A percentile compares a stretch with the other conserved stretches of the same genome.
These are phyloP conservation scores for Mercurialis annua DNA, from an alignment of 345 rosid species.

Conservation along the genomic window DNA sequence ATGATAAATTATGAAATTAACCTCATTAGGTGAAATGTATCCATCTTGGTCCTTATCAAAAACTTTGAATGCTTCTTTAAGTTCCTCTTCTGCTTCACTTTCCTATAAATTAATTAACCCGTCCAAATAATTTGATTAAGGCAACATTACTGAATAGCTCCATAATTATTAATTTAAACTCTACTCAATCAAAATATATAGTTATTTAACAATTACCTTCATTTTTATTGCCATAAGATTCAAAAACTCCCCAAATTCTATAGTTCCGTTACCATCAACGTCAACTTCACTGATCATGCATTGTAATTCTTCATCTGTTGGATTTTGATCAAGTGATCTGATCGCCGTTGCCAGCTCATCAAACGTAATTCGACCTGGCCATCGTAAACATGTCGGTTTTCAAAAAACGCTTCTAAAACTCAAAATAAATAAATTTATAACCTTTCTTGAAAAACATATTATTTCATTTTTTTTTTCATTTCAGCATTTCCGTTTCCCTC, in stretches of 20 bases:
- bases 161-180: no score
- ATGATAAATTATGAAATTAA: no score
- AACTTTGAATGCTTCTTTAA: conserved; percentile 22
- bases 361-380: conserved; percentile 56
- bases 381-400: background rate
- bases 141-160: no score
- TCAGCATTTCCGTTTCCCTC: no score
- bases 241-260: conserved; percentile 66
- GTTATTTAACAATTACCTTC: no score
- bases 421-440: no score
- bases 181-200: no score
- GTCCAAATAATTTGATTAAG: background rate
- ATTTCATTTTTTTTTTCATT: background rate
- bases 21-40: conserved; percentile 23
- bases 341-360: conserved; percentile 53
- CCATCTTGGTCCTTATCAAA: conserved; percentile 28
- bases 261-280: conserved; percentile 51
- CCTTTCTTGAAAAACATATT: no score
- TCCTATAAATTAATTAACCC: conserved; percentile 7
- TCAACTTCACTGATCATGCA: conserved; percentile 63
- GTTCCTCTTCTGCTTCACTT: conserved; percentile 20
- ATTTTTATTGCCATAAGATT: conserved; percentile 66
- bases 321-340: conserved; percentile 47
- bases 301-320: conserved; percentile 61
- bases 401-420: no score